These are phyloP conservation scores for Chenopodium suecicum DNA, from an alignment of 148 eudicot genomes.

Conservation along the genomic window DNA sequence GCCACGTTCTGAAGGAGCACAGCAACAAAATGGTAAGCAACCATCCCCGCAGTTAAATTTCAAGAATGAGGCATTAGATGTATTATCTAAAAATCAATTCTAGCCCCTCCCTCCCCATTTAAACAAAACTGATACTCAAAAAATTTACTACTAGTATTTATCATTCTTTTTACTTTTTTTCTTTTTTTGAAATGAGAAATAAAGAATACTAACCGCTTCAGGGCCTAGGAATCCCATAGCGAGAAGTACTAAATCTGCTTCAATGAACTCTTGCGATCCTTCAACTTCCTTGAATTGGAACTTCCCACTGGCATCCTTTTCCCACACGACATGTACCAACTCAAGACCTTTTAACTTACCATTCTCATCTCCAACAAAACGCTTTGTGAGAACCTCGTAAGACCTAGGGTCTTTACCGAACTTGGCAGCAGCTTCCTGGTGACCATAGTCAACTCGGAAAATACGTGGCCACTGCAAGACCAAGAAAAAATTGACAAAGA, in stretches of 20 bases:
- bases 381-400: constrained; percentile 88
- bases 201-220: constrained; percentile 67
- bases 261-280: constrained; percentile 74
- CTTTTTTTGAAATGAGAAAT: neutral
- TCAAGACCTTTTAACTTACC: constrained; percentile 86
- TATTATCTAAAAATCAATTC: neutral
- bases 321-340: constrained; percentile 79
- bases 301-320: constrained; percentile 83
- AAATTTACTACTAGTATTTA: neutral
- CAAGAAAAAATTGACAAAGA: neutral
- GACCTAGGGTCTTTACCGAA: constrained; percentile 96
- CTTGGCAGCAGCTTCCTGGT: constrained; percentile 89
- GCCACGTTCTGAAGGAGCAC: constrained; percentile 48
- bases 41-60: neutral
- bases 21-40: constrained; percentile 14
- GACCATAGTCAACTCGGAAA: constrained; percentile 97
- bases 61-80: neutral
- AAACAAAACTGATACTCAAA: neutral
- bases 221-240: constrained; percentile 99
- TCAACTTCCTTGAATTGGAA: constrained; percentile 87
- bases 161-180: too few relatives aligned
- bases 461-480: constrained; percentile 91
- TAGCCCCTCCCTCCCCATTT: neutral
- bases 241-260: constrained; percentile 78
- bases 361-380: constrained; percentile 83